Base-by-base conservation (phyloP, 2,329 filamentous ascomycete species). In the Fusarium sp. region DNA sequence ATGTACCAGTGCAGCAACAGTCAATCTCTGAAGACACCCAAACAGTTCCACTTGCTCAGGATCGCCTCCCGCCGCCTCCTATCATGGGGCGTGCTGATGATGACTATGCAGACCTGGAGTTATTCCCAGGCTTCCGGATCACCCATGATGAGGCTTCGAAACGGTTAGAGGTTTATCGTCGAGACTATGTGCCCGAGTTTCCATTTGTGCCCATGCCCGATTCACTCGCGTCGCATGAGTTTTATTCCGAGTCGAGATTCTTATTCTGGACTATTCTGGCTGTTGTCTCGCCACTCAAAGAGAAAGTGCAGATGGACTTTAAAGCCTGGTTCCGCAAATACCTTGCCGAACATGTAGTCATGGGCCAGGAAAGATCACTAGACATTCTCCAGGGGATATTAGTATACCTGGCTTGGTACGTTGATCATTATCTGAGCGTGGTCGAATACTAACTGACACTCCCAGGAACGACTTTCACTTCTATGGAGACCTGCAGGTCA, bases 371-470 rank as follows among this genome's bases (percentile, higher is more conserved):
- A 47, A 81, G 79, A 63, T 73, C 73, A 1, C 52, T 84, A 2
- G 82, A 82, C 32, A 70, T 85, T 1, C 70, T 86, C 4, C 85
- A 86, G 43, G 81, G 81, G 1, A 75, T 85, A 1, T n/a, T 86
- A 1, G 32, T 85, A 1, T 80, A 81, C 22, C 54, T 85, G 4
- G 82, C 79, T 1, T 86, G 84, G 84, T 84, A 59, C 65, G 79
- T 65, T 2, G n/a, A 15, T 4, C 9, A 6, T 10, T 4, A 8
- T 15, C 10, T 6, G 65, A 15, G 63, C 22, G 14, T 25, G 25
- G 15, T 2, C 4, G 2, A 12, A 6, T 5, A 12, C 45, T 67
- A 3, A 63, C 6, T 4, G 1, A 10, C 8, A 5, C 1, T 9
- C 1, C 15, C 4, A 85, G 83, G 83, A 82, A 81, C 35, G 84